phyloP scores from a whole-genome alignment of 176 grass and related monocot species.

The barley (Hordeum vulgare) region MorexV3_pseudomolecules_assembly NC_058523.1:298539359-298539858 shows the following conservation, averaged over 20 bases:
- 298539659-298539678: neutral
- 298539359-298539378: no score
- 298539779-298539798: conserved; percentile 77
- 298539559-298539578: neutral
- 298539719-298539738: conserved; percentile 65
- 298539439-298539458: no score
- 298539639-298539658: neutral
- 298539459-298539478: neutral
- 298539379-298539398: no score
- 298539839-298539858: conserved; percentile 30
- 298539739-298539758: conserved; percentile 97
- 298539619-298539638: conserved; percentile 6
- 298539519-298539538: neutral
- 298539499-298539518: neutral
- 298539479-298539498: neutral
- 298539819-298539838: conserved; percentile 42
- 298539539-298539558: neutral
- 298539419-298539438: no score
- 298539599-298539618: neutral
- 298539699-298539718: neutral
- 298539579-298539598: neutral
- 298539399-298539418: no score
- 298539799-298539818: conserved; percentile 80
- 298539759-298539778: conserved; percentile 79
- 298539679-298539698: neutral